Evolutionary conservation across 2,329 filamentous ascomycete genomes (phyloP).

Genomic region (Xylariaceae sp.): DNA sequence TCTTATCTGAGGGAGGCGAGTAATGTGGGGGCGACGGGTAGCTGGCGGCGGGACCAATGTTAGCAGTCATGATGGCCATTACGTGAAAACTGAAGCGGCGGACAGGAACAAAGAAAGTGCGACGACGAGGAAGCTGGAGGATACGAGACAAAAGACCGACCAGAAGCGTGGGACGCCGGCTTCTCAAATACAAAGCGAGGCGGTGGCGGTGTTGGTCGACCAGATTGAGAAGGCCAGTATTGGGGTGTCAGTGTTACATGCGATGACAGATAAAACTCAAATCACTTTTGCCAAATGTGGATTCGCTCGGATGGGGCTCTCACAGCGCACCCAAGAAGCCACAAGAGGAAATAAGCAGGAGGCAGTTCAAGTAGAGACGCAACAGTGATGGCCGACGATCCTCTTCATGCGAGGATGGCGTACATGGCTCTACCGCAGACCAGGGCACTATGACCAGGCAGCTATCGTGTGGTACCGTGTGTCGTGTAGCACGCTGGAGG

Average conservation of each 20-base stretch:
- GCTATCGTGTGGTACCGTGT: background rate
- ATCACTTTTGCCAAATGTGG: conserved; percentile 19
- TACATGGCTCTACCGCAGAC: conserved; percentile 12
- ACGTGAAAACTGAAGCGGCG: background rate
- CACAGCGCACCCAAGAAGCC: conserved; percentile 6
- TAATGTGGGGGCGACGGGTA: conserved; percentile 38
- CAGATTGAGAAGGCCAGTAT: conserved; percentile 11
- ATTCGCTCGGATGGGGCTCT: conserved; percentile 8
- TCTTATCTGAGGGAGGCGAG: conserved; percentile 31
- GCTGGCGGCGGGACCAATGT: conserved; percentile 33
- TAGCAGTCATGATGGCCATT: conserved; percentile 34
- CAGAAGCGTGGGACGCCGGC: conserved; percentile 13
- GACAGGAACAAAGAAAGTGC: conserved; percentile 10
- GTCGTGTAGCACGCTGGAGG: background rate
- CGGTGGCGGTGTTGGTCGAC: conserved; percentile 20
- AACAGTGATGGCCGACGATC: conserved; percentile 4
- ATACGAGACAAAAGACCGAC: conserved; percentile 7
- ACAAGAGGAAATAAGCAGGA: conserved; percentile 14
- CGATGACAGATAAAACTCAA: conserved; percentile 23
- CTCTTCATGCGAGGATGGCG: conserved; percentile 15
- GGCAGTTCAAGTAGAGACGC: conserved; percentile 1
- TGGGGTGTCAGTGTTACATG: conserved; percentile 17
- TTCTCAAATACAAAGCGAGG: conserved; percentile 18
- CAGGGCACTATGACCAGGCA: conserved; percentile 5
- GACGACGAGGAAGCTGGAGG: conserved; percentile 10